phyloP scores from a whole-genome alignment of 1,284 basidiomycete species.

The Cystobasidiaceae sp. region DNA sequence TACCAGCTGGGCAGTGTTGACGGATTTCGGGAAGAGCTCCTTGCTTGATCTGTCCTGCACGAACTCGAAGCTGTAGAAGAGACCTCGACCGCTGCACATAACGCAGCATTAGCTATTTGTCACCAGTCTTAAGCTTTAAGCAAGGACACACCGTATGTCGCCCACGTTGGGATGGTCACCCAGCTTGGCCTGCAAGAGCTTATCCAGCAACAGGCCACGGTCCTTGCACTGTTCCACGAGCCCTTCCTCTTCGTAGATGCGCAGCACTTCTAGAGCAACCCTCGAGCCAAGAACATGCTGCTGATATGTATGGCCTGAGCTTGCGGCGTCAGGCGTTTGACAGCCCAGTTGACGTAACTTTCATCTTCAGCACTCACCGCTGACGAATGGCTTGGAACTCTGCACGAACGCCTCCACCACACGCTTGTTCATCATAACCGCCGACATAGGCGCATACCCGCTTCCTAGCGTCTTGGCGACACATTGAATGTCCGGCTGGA shows the following conservation, averaged over 20 bases:
- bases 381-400: neutral
- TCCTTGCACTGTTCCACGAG: neutral
- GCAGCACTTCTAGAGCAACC: neutral
- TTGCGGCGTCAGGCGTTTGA: too few relatives aligned
- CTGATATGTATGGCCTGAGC: neutral
- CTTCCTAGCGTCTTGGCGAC: neutral
- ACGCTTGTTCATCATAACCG: neutral
- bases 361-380: too few relatives aligned
- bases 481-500: neutral
- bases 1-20: neutral
- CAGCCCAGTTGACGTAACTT: too few relatives aligned
- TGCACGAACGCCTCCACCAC: neutral
- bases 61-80: neutral
- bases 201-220: neutral
- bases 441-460: neutral
- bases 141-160: neutral
- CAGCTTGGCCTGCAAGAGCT: neutral
- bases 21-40: neutral
- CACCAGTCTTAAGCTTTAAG: too few relatives aligned
- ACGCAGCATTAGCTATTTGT: too few relatives aligned
- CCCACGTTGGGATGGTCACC: neutral
- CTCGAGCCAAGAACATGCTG: neutral
- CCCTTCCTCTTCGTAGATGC: neutral
- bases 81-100: neutral
- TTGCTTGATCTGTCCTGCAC: neutral